Conservation (phyloP, 75 land plant genomes). For the Sequoiadendron giganteum region DNA sequence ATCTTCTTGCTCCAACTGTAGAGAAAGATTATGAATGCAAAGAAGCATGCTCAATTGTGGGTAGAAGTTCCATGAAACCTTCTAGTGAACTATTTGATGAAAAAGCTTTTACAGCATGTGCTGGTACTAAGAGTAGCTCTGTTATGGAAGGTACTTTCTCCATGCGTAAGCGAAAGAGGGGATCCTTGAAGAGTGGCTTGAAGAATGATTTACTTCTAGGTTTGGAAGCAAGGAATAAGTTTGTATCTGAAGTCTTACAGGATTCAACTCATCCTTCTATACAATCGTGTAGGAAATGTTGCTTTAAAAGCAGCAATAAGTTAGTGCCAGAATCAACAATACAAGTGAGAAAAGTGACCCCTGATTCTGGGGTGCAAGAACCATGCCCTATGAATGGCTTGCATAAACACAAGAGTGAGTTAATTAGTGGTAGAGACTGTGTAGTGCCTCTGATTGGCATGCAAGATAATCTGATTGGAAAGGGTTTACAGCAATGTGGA, state of each 20-base stretch:
- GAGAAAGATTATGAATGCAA: background rate
- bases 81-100: background rate
- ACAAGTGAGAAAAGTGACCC: background rate
- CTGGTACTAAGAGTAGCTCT: background rate
- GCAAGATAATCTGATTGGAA: background rate
- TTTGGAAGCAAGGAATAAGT: background rate
- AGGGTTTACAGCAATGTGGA: background rate
- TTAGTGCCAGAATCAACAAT: background rate
- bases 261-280: background rate
- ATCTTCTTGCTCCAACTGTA: background rate
- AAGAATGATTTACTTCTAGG: background rate
- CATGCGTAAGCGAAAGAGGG: background rate
- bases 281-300: background rate
- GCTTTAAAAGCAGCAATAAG: background rate
- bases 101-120: background rate
- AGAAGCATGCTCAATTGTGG: background rate
- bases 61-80: background rate
- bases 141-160: background rate
- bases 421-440: background rate
- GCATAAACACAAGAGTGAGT: background rate
- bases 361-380: background rate
- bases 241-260: background rate
- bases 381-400: background rate
- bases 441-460: background rate
- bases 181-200: background rate